These are phyloP conservation scores for Ophiocordyceps camponoti-saundersi DNA, from an alignment of 2,329 filamentous ascomycete genomes.

Conservation along the genomic window DNA sequence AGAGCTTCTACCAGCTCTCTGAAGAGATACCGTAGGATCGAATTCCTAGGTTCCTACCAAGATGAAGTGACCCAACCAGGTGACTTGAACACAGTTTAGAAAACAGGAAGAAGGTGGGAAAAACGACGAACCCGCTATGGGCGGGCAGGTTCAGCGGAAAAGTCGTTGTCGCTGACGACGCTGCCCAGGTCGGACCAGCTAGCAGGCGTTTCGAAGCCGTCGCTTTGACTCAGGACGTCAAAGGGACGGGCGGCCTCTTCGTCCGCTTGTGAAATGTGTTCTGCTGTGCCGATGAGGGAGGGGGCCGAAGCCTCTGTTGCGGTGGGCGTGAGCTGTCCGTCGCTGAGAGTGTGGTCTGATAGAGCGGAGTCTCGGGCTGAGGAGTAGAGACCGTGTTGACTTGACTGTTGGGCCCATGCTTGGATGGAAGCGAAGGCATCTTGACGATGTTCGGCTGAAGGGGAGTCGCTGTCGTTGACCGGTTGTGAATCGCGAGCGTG, in stretches of 20 bases:
- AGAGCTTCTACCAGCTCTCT: not conserved
- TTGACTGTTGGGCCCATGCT: slow-evolving; percentile 42
- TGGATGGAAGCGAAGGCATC: slow-evolving; percentile 44
- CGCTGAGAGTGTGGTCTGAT: slow-evolving; percentile 28
- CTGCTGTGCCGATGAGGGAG: slow-evolving; percentile 34
- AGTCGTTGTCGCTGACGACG: slow-evolving; percentile 39
- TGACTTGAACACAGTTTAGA: not conserved
- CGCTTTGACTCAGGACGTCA: slow-evolving; percentile 43
- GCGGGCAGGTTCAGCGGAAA: slow-evolving; percentile 11
- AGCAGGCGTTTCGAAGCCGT: slow-evolving; percentile 39
- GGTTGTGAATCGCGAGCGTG: not conserved
- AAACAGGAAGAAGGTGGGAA: not conserved
- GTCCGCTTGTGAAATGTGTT: slow-evolving; percentile 24
- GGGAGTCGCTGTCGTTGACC: slow-evolving; percentile 27
- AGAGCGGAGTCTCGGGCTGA: slow-evolving; percentile 40
- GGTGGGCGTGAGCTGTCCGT: slow-evolving; percentile 39
- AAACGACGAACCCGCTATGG: slow-evolving; percentile 6
- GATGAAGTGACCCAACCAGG: not conserved
- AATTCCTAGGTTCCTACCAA: not conserved
- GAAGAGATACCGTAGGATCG: not conserved
- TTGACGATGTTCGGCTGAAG: slow-evolving; percentile 29
- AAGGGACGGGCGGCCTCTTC: slow-evolving; percentile 23
- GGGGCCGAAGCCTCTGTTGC: slow-evolving; percentile 24
- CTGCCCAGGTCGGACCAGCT: slow-evolving; percentile 52
- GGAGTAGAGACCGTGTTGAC: slow-evolving; percentile 33